Base-by-base conservation (phyloP, 163 green algal genomes). In the Scenedesmus sp. region DNA sequence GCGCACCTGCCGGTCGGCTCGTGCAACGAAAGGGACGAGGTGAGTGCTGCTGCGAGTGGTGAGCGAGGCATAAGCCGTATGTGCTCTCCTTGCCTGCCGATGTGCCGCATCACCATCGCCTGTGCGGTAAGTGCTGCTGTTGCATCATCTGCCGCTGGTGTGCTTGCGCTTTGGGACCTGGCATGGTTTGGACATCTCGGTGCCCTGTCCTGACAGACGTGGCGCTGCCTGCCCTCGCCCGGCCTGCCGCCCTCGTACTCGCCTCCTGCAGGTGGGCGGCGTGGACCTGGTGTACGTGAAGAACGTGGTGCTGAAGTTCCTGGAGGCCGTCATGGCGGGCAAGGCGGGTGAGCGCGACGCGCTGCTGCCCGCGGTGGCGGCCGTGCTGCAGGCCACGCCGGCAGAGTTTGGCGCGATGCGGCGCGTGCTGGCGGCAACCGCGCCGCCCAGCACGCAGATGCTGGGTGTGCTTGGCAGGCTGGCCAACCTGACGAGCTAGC, bases 291-390 rank as follows among this genome's bases (percentile, higher is more conserved):
- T 98, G 43, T 98, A 98, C 87, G 82, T 98, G 26, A 98, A 96
- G 86, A 98, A 98, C 68, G 95, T 98, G 85, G 56, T 98, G 86
- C 90, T 98, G 40, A 98, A 98, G 87, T 98, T 98, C 86, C 82
- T 98, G 24, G 95, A 97, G 49, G 96, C 96, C 0, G 89, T 93
- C 24, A 82, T 93, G 30, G 83, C 89, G 0, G 94, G 94, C 20
- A 92, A 93, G 72, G 15, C 59, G 35, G 89, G 94, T 35, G 95
- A 98, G 94, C 91, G 95, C 13, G 94, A 97, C 59, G 93, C 94
- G 37, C 90, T 98, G 90, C 89, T 98, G 91, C 96, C 96, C 18
- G 96, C 96, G 5, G 90, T 98, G 44, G 96, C 95, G 15, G 94
- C 96, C 6, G 85, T 98, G 90, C 89, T 98, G 83, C 93, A 93